phyloP scores from a whole-genome alignment of 345 rosid genomes.

The Euphorbia pulcherrima region DNA sequence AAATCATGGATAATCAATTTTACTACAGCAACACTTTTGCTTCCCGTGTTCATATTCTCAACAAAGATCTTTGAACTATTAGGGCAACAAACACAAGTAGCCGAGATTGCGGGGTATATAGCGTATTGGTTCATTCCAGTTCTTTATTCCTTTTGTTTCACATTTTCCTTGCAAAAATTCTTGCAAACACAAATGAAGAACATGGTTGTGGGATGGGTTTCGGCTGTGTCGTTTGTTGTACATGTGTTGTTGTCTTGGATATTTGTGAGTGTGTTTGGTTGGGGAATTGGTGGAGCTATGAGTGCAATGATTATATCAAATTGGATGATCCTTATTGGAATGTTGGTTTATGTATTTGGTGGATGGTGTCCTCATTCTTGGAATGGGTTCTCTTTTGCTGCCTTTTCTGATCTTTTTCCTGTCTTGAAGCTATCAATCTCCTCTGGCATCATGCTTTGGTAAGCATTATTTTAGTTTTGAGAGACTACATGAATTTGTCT shows the following conservation, averaged over 20 bases:
- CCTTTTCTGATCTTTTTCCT: slow-evolving; percentile 48
- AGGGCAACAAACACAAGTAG: background rate
- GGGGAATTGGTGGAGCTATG: slow-evolving; percentile 40
- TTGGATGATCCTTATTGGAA: slow-evolving; percentile 26
- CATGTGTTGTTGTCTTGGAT: slow-evolving; percentile 40
- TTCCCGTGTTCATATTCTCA: slow-evolving; percentile 21
- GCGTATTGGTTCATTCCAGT: slow-evolving; percentile 18
- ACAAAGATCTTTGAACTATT: slow-evolving; percentile 2
- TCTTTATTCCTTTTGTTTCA: slow-evolving; percentile 8
- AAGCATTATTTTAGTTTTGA: no score
- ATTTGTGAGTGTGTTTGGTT: slow-evolving; percentile 22
- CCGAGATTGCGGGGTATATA: slow-evolving; percentile 13
- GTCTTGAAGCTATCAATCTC: slow-evolving; percentile 55
- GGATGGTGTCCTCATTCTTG: slow-evolving; percentile 74
- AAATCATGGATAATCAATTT: slow-evolving; percentile 20
- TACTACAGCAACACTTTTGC: slow-evolving; percentile 11
- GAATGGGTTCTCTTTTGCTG: slow-evolving; percentile 51
- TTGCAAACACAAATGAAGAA: slow-evolving; percentile 40
- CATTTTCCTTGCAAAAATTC: slow-evolving; percentile 27
- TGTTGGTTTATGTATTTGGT: slow-evolving; percentile 40
- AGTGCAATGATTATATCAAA: slow-evolving; percentile 25
- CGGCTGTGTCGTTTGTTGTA: slow-evolving; percentile 19
- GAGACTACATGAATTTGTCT: no score
- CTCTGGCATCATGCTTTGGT: slow-evolving; percentile 64
- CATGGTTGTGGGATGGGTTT: slow-evolving; percentile 30